These are phyloP conservation scores for Tuber umbilicatum DNA, from an alignment of 495 filamentous ascomycete genomes.

Conservation along the genomic window DNA sequence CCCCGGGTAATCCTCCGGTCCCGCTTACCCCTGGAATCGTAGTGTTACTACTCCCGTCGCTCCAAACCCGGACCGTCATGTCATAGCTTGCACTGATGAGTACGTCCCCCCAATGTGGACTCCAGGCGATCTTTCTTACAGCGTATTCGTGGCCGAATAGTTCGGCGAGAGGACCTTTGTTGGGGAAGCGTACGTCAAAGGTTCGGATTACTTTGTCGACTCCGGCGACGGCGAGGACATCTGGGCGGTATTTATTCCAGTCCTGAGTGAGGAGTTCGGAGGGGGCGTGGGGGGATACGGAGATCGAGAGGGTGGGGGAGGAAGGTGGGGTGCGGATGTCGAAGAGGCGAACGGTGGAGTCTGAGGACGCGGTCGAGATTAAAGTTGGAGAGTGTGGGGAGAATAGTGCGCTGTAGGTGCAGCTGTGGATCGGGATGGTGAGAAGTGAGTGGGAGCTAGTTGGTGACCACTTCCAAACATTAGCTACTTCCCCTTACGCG, in stretches of 20 bases:
- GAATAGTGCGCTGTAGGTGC: conserved; percentile 82
- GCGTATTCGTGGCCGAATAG: conserved; percentile 87
- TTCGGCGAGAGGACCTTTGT: conserved; percentile 58
- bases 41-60: conserved; percentile 58
- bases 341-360: conserved; percentile 80
- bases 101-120: conserved; percentile 79
- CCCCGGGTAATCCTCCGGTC: conserved; percentile 33
- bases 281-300: conserved; percentile 42
- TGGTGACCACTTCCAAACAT: conserved; percentile 64
- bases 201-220: conserved; percentile 83
- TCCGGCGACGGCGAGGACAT: conserved; percentile 74
- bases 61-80: conserved; percentile 94
- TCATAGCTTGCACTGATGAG: conserved; percentile 87
- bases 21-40: conserved; percentile 41
- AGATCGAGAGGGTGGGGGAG: conserved; percentile 53
- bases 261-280: conserved; percentile 87
- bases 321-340: conserved; percentile 77
- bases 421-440: conserved; percentile 81
- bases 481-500: background rate
- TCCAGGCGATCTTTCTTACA: conserved; percentile 77
- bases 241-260: conserved; percentile 95
- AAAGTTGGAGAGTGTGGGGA: conserved; percentile 70
- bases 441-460: conserved; percentile 60
- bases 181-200: conserved; percentile 75
- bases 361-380: conserved; percentile 72